These are phyloP conservation scores for Wickerhamiella hasegawae DNA, from an alignment of 805 yeast genomes.

Conservation along the genomic window DNA sequence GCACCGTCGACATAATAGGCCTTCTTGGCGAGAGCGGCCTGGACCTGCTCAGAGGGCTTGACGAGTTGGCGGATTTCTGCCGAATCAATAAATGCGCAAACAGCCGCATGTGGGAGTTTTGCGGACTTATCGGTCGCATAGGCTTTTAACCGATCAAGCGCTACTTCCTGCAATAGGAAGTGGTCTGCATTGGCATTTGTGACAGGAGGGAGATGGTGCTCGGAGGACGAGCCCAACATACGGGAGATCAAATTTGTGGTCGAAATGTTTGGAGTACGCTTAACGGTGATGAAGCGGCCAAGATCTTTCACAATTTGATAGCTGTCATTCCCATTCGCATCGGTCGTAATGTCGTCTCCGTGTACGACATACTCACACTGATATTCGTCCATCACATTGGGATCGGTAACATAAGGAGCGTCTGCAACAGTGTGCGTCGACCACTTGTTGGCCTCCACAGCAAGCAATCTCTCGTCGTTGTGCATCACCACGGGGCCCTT, in stretches of 20 bases:
- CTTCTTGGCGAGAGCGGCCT: constrained; percentile 8
- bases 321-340: constrained; percentile 89
- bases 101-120: constrained; percentile 13
- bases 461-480: constrained; percentile 59
- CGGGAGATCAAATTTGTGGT: constrained; percentile 91
- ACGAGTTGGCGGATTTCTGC: constrained; percentile 5
- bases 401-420: constrained; percentile 92
- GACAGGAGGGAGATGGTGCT: constrained; percentile 36
- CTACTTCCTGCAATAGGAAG: constrained; percentile 5
- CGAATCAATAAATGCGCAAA: constrained; percentile 5
- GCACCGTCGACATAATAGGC: constrained; percentile 59
- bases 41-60: constrained; percentile 4
- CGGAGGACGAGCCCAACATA: constrained; percentile 47
- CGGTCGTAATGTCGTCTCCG: constrained; percentile 96
- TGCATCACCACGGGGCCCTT: constrained; percentile 94
- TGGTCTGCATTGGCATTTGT: constrained; percentile 10
- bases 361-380: constrained; percentile 88
- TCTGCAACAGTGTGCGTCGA: constrained; percentile 47
- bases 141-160: constrained; percentile 9
- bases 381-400: constrained; percentile 54
- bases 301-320: constrained; percentile 67
- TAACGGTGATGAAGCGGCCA: constrained; percentile 82
- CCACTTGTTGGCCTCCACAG: constrained; percentile 89
- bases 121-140: constrained; percentile 14
- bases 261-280: constrained; percentile 83